Evolutionary conservation across 23 red algal genomes (phyloP), one percentile per base, ranked within the genome.

Genomic region (Gracilaria caudata): DNA sequence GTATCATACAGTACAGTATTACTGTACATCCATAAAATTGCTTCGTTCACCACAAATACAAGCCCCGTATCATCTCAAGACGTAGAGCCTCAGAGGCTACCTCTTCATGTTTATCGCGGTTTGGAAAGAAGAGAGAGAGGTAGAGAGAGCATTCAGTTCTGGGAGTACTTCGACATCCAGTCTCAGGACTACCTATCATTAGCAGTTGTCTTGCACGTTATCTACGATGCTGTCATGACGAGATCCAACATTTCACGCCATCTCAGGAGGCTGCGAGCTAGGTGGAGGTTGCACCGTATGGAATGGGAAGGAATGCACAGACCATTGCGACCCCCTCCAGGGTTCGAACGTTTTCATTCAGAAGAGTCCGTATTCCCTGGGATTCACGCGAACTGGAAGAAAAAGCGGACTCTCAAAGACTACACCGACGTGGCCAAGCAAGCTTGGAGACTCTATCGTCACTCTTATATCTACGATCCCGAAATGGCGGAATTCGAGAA

Each of bases 271-370:
- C 21, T 82, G 43, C 75, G 77, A 37, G 87, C 87, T 21, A 72
- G 87, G 21, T 91, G 78, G 77, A 29, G 87, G 34, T 40, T 91
- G 61, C 87, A 91, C 37, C 87, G 87, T 17, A 91, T 91, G 57
- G 87, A 91, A 75, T 91, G 87, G 87, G 45, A 81, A 24, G 87
- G 56, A 40, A 81, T 81, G 87, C 87, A 91, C 23, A 61, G 77
- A 41, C 87, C 87, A 33, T 20, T 91, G 29, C 59, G 58, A 38
- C 76, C 87, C 14, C 87, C 87, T 33, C 76, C 60, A 47, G 87
- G 87, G 11, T 91, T 53, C 24, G 87, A 91, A 63, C 77, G 64
- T 0, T 81, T 72, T 44, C 68, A 82, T 61, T 53, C 35, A 5
- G 43, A 60, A 16, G 60, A 74, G 20, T 63, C 61, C 26, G 68